phyloP scores from a whole-genome alignment of 306 rosid species.

The Gleditsia sinensis region DNA sequence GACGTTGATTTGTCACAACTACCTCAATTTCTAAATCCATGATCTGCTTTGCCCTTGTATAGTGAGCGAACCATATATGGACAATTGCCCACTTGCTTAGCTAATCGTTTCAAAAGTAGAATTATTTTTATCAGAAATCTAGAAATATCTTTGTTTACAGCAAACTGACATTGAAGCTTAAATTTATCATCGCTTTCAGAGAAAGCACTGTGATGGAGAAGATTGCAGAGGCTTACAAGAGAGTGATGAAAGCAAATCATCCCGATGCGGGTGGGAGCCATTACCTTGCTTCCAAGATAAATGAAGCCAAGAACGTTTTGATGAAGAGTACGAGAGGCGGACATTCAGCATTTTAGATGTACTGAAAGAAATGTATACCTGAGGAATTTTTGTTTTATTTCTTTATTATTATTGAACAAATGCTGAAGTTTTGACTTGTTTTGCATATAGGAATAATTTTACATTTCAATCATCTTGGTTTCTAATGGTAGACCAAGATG shows the following conservation, averaged over 20 bases:
- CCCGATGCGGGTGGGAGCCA: constrained; percentile 49
- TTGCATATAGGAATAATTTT: not conserved
- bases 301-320: constrained; percentile 43
- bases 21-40: not conserved
- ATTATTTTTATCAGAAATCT: not conserved
- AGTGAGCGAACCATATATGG: not conserved
- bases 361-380: not conserved
- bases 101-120: not conserved
- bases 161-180: not conserved
- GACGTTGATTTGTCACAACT: not conserved
- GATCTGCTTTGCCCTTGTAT: not conserved
- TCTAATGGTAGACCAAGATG: not conserved
- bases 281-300: constrained; percentile 45
- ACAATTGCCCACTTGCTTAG: not conserved
- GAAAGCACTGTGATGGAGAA: constrained; percentile 31
- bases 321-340: constrained; percentile 13
- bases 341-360: constrained; percentile 29
- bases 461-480: not conserved
- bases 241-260: constrained; percentile 48
- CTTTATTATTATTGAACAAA: not conserved
- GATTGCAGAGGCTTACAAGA: constrained; percentile 42
- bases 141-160: not conserved
- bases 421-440: not conserved
- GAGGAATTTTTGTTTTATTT: not conserved
- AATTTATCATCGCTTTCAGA: not conserved